These are phyloP conservation scores for Kwoniella dejecticola DNA, from an alignment of 768 basidiomycete species.

Conservation along the genomic window DNA sequence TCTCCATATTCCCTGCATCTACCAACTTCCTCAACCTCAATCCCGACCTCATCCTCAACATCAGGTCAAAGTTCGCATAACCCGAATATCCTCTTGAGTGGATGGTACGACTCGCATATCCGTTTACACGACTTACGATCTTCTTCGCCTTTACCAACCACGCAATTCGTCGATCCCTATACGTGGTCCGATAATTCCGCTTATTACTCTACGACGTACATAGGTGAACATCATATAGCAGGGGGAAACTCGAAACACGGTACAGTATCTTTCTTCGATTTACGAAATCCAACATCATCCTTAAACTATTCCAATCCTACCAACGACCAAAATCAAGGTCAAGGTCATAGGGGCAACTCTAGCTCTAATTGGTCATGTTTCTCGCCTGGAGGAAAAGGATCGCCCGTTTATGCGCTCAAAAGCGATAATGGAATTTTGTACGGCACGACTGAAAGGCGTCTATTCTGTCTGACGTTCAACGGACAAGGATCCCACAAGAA, in stretches of 20 bases:
- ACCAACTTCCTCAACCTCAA: too few species aligned
- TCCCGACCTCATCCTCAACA: too few species aligned
- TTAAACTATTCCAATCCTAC: too few species aligned
- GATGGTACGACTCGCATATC: slow-evolving; percentile 50
- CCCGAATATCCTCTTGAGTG: slow-evolving; percentile 35
- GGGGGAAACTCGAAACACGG: slow-evolving; percentile 47
- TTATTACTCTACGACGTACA: slow-evolving; percentile 37
- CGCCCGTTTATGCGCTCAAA: slow-evolving; percentile 43
- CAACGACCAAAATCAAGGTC: background rate
- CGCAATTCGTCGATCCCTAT: slow-evolving; percentile 37
- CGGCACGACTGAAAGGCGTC: slow-evolving; percentile 42
- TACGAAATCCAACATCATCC: slow-evolving; percentile 31
- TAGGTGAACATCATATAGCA: slow-evolving; percentile 36
- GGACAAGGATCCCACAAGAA: slow-evolving; percentile 20
- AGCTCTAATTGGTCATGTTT: slow-evolving; percentile 47
- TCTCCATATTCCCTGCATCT: slow-evolving; percentile 39
- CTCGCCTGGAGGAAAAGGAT: slow-evolving; percentile 46
- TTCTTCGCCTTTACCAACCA: slow-evolving; percentile 16
- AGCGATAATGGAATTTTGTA: slow-evolving; percentile 41
- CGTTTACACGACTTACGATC: slow-evolving; percentile 47
- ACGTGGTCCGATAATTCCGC: slow-evolving; percentile 45
- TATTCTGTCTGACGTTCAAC: slow-evolving; percentile 44
- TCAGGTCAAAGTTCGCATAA: slow-evolving; percentile 28
- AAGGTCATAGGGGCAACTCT: too few species aligned
- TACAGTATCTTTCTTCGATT: slow-evolving; percentile 41